Evolutionary conservation across 345 rosid genomes (phyloP).

Genomic region (Eucalyptus cloeziana): DNA sequence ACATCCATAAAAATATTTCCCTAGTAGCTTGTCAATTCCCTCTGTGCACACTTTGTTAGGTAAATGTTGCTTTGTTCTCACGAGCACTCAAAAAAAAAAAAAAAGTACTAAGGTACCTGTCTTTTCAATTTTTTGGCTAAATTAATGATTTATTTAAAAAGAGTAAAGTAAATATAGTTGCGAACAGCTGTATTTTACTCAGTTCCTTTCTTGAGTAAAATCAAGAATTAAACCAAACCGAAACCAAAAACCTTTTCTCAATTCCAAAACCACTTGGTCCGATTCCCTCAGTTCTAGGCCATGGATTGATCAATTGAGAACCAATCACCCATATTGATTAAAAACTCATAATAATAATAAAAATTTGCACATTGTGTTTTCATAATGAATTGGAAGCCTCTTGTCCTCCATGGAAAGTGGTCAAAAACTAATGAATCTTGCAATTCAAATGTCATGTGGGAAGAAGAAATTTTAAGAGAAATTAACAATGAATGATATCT

Average conservation of each 20-base stretch:
- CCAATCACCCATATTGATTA: too few species aligned
- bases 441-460: neutral
- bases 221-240: too few species aligned
- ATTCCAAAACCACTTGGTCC: neutral
- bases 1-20: neutral
- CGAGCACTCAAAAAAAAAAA: neutral
- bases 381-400: neutral
- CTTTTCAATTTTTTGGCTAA: neutral
- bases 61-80: neutral
- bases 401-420: neutral
- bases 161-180: accelerated
- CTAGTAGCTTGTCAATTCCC: neutral
- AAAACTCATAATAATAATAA: neutral
- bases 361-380: neutral
- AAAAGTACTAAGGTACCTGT: neutral
- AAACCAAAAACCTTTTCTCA: neutral
- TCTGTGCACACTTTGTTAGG: neutral
- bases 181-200: too few species aligned
- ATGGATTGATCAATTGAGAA: neutral
- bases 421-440: neutral
- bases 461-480: neutral
- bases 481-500: neutral
- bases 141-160: too few species aligned
- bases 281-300: neutral
- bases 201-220: too few species aligned